Evolutionary conservation across 2,329 filamentous ascomycete species (phyloP).

Genomic region (Penicillium thymicola): DNA sequence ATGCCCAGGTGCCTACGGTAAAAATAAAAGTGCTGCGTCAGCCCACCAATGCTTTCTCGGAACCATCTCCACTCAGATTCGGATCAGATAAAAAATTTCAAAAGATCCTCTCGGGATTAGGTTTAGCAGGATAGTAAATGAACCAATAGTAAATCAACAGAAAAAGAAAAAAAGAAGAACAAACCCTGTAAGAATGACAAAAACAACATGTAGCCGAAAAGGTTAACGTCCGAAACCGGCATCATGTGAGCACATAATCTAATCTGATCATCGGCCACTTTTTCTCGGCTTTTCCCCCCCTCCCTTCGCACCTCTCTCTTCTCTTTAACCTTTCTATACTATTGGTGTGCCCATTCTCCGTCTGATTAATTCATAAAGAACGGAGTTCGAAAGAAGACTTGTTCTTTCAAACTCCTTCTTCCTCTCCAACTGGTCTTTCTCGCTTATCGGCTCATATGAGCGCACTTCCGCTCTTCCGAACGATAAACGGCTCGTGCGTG

Average conservation of each 20-base stretch:
- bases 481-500: conserved; percentile 29
- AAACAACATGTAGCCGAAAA: conserved; percentile 9
- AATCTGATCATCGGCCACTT: conserved; percentile 27
- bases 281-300: conserved; percentile 16
- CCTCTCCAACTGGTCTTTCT: conserved; percentile 15
- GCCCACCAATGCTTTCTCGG: conserved; percentile 18
- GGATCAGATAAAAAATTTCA: conserved; percentile 22
- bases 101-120: not conserved
- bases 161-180: conserved; percentile 7
- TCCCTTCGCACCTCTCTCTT: not conserved
- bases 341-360: not conserved
- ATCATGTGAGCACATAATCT: conserved; percentile 28
- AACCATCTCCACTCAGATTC: conserved; percentile 5
- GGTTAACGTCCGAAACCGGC: conserved; percentile 22
- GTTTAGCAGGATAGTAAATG: not conserved
- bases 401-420: not conserved
- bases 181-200: not conserved
- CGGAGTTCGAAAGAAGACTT: not conserved
- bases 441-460: conserved; percentile 33
- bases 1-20: too few species aligned
- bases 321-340: not conserved
- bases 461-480: conserved; percentile 38
- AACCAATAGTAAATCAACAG: conserved; percentile 2
- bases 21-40: conserved; percentile 11
- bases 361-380: not conserved